Conservation (phyloP, 495 filamentous ascomycete genomes). For the Talaromyces liani region DNA sequence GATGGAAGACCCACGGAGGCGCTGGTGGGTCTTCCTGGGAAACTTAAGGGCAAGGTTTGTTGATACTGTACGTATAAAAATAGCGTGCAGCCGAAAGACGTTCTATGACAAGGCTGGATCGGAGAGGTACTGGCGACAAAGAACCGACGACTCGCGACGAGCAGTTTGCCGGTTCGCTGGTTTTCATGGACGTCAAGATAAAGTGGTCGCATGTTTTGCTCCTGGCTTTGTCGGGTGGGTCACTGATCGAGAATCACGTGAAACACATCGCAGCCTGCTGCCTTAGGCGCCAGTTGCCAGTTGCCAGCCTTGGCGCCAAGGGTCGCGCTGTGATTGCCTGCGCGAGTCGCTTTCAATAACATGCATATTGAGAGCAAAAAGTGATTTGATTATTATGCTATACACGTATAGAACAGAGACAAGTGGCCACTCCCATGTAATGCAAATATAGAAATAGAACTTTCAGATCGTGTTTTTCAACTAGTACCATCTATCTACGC, state of each 20-base stretch:
- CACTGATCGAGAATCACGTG: conserved; percentile 46
- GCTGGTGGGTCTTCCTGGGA: neutral
- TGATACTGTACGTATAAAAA: neutral
- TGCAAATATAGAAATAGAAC: neutral
- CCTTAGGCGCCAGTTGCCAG: conserved; percentile 18
- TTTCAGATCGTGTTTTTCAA: neutral
- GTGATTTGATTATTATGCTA: neutral
- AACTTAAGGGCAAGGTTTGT: neutral
- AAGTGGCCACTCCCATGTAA: neutral
- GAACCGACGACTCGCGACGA: neutral
- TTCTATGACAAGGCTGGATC: neutral
- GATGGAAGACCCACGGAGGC: neutral
- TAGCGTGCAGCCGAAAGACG: neutral
- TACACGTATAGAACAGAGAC: neutral
- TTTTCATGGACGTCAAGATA: neutral
- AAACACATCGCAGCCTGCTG: conserved; percentile 53
- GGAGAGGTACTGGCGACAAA: neutral
- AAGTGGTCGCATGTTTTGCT: conserved; percentile 18
- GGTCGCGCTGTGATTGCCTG: neutral
- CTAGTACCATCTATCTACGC: neutral
- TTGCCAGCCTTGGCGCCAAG: neutral
- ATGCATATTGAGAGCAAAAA: neutral
- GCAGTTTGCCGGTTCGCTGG: neutral
- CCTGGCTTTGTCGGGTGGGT: conserved; percentile 57
- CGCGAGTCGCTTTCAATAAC: neutral